Evolutionary conservation across 352 stramenopile species (phyloP), one percentile per base, ranked within the genome.

Genomic region (Blastocystis sp.): DNA sequence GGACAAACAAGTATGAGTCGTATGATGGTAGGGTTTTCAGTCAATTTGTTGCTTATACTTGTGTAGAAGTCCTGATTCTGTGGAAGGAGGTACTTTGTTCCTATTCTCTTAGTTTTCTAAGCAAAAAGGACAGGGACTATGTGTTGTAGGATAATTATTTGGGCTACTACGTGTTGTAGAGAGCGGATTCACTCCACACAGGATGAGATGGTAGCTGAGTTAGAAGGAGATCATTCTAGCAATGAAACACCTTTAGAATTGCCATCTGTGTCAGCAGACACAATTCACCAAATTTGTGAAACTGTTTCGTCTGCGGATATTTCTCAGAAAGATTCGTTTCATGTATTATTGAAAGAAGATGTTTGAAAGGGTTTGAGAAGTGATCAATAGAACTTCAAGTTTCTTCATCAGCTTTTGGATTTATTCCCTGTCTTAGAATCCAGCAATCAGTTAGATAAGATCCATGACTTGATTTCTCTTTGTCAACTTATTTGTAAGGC

Each of bases 81-180:
- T 84, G 73, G 73, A 84, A 84, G 48, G 73, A 84, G 68, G 40
- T 53, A 27, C n/a, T 66, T 35, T 84, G 35, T n/a, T 84, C 73
- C 15, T 84, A 84, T 44, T 84, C 73, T 4, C 53, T 84, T 5
- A 84, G 73, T 44, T 84, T 84, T 66, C n/a, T 84, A 19, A 17
- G 27, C 17, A 42, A 30, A 15, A 42, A 40, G 6, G 73, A 84
- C 53, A 44, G 73, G 5, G 73, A 84, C 42, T 54, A 30, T 51
- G 59, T 84, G 27, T 33, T 84, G 73, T 84, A 84, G 2, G 22
- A 11, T n/a, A 24, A 4, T 1, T 24, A 42, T 1, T 1, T 3
- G 13, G 22, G 17, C 17, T 5, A 48, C 48, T 70, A 48, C 15
- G n/a, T 48, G 22, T 37, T 27, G 15, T 84, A 84, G 73, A 13